Evolutionary conservation across 2,329 filamentous ascomycete species (phyloP).

Genomic region (Sphaerulina vaccinii): DNA sequence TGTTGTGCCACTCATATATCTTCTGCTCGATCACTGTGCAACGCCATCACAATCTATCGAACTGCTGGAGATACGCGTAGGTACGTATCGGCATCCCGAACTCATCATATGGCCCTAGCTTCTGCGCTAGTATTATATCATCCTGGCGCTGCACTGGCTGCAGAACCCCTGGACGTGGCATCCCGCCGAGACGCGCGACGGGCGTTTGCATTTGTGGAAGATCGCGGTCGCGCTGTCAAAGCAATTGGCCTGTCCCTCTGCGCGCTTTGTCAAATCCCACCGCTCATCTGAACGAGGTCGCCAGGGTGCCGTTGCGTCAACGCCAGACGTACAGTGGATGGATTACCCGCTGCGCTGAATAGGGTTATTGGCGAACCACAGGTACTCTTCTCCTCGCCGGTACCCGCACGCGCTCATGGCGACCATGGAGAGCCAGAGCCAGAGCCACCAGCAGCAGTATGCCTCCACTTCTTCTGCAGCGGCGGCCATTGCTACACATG

Average conservation of each 20-base stretch:
- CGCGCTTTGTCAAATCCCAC: not conserved
- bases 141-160: not conserved
- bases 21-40: not conserved
- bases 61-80: not conserved
- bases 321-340: too few species aligned
- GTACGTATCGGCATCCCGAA: not conserved
- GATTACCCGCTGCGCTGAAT: not conserved
- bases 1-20: not conserved
- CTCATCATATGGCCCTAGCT: not conserved
- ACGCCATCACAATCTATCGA: not conserved
- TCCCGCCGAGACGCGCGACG: not conserved
- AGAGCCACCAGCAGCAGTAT: constrained; percentile 1
- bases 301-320: too few species aligned
- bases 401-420: not conserved
- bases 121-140: not conserved
- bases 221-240: not conserved
- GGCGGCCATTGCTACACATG: not conserved
- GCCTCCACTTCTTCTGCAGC: constrained; percentile 6
- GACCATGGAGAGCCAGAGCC: not conserved
- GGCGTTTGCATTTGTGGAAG: not conserved
- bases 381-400: not conserved
- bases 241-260: not conserved
- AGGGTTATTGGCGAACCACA: constrained; percentile 1
- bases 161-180: not conserved
- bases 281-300: too few species aligned